Percentiles rank a stretch among this genome's conserved stretches.
These are phyloP conservation scores for Quercus gilva DNA, from an alignment of 306 rosid genomes.

Conservation along the genomic window DNA sequence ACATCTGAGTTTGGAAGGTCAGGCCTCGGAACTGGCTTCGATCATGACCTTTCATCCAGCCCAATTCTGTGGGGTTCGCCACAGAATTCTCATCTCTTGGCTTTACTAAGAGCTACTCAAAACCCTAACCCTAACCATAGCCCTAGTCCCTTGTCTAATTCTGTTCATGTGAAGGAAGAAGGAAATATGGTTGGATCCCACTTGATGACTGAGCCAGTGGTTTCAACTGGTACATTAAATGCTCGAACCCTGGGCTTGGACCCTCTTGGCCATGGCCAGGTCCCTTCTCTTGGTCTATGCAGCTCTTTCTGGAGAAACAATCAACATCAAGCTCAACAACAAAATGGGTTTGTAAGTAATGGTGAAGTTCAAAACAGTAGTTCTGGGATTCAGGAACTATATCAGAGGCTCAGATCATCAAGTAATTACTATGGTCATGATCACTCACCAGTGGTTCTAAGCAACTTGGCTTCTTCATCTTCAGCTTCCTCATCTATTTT, in stretches of 20 bases:
- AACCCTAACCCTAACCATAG: conserved; percentile 68
- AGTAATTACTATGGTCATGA: conserved; percentile 37
- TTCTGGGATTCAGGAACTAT: conserved; percentile 68
- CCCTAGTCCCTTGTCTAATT: conserved; percentile 40
- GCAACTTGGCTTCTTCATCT: conserved; percentile 47
- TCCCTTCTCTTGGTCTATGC: conserved; percentile 54
- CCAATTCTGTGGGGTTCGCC: conserved; percentile 93
- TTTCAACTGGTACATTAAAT: conserved; percentile 20
- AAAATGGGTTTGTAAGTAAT: conserved; percentile 20
- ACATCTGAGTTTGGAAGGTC: conserved; percentile 58
- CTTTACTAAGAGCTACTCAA: conserved; percentile 60
- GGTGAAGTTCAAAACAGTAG: conserved; percentile 43
- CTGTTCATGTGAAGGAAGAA: conserved; percentile 51
- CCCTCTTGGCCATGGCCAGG: conserved; percentile 35
- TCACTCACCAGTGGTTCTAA: conserved; percentile 40
- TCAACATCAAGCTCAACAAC: conserved; percentile 39
- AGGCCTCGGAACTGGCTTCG: conserved; percentile 38
- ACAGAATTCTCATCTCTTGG: conserved; percentile 65
- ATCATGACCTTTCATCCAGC: conserved; percentile 36
- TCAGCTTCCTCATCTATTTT: conserved; percentile 46
- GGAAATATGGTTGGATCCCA: conserved; percentile 45
- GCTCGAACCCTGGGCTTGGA: conserved; percentile 52
- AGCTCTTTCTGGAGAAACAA: conserved; percentile 67
- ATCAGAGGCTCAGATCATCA: conserved; percentile 68
- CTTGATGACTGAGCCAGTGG: conserved; percentile 46